phyloP scores from a whole-genome alignment of 352 stramenopile genomes.

The Phytophthora capsici region DNA sequence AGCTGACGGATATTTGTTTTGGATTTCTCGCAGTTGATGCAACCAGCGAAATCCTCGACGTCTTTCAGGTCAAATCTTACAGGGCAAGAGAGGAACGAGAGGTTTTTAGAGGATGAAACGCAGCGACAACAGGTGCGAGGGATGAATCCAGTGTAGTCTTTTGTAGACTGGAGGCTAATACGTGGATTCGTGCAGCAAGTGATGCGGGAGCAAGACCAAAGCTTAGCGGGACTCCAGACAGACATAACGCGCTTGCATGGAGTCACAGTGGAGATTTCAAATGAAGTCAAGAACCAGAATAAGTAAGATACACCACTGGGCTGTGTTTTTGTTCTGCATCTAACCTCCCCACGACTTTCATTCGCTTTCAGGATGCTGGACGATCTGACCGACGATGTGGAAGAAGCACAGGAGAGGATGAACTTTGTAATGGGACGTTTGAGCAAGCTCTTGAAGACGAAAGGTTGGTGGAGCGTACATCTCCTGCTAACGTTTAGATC shows the following conservation, averaged over 20 bases:
- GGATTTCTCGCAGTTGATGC: constrained; percentile 45
- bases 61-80: constrained; percentile 19
- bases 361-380: constrained; percentile 69
- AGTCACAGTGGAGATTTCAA: constrained; percentile 77
- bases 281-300: constrained; percentile 78
- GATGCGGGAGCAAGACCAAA: constrained; percentile 73
- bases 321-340: neutral
- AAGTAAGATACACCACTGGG: constrained; percentile 43
- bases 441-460: constrained; percentile 81
- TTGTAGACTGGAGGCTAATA: neutral
- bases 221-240: constrained; percentile 57
- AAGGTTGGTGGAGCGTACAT: constrained; percentile 47
- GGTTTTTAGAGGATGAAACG: constrained; percentile 65
- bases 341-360: neutral
- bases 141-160: neutral
- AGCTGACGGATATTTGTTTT: neutral
- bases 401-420: constrained; percentile 81
- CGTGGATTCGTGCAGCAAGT: constrained; percentile 50
- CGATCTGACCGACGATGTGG: constrained; percentile 72
- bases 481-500: neutral
- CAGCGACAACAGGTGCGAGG: constrained; percentile 55
- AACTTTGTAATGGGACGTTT: constrained; percentile 85
- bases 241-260: constrained; percentile 65
- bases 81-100: constrained; percentile 51
- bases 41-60: constrained; percentile 33